These are phyloP conservation scores for Diaporthe humulicola DNA, from an alignment of 2,329 filamentous ascomycete genomes.

Conservation along the genomic window DNA sequence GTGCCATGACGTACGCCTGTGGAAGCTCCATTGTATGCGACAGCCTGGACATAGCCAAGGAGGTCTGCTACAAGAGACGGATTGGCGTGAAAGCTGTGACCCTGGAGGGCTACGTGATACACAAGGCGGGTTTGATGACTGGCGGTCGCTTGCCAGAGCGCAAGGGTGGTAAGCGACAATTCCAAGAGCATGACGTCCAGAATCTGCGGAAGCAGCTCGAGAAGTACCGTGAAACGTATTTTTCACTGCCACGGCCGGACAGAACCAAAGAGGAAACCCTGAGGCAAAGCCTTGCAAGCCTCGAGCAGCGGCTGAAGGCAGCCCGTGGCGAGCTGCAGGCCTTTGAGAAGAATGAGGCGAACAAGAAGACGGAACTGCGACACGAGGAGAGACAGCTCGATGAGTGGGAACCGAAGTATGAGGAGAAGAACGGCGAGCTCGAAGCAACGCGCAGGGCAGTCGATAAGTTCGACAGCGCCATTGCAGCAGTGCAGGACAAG, in stretches of 20 bases:
- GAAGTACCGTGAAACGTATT: conserved; percentile 82
- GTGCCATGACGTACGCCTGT: conserved; percentile 95
- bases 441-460: conserved; percentile 67
- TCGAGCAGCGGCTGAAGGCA: conserved; percentile 82
- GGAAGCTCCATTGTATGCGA: conserved; percentile 97
- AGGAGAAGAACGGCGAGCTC: conserved; percentile 78
- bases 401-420: conserved; percentile 83
- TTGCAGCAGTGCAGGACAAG: conserved; percentile 87
- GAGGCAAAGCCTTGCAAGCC: conserved; percentile 81
- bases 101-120: conserved; percentile 94
- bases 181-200: conserved; percentile 91
- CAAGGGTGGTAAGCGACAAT: conserved; percentile 82
- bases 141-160: conserved; percentile 86
- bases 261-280: conserved; percentile 85
- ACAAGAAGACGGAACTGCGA: conserved; percentile 85
- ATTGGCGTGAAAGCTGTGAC: conserved; percentile 96
- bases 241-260: conserved; percentile 83
- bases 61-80: conserved; percentile 86
- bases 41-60: conserved; percentile 85
- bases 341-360: conserved; percentile 85
- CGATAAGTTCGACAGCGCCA: conserved; percentile 69
- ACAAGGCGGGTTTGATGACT: conserved; percentile 97
- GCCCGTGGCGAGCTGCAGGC: conserved; percentile 82
- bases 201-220: conserved; percentile 83
- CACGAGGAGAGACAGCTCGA: conserved; percentile 79